These are phyloP conservation scores for Dillenia suffruticosa DNA, from an alignment of 164 flowering plant species.

Conservation along the genomic window DNA sequence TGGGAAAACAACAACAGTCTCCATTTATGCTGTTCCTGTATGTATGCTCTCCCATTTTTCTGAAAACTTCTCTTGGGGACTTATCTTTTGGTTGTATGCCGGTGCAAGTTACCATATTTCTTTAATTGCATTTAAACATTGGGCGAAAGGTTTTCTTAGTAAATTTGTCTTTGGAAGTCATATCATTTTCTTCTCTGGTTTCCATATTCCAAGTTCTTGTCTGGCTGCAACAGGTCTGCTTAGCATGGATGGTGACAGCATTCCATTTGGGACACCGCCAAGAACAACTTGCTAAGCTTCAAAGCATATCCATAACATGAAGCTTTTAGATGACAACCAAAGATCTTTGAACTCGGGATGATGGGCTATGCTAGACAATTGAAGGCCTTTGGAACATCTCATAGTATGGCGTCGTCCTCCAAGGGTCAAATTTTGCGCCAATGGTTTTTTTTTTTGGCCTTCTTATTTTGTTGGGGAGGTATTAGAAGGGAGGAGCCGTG, in stretches of 20 bases:
- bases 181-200: not conserved
- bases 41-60: constrained; percentile 9
- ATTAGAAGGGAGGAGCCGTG: too few relatives aligned
- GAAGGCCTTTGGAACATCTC: too few relatives aligned
- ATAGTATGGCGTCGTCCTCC: too few relatives aligned
- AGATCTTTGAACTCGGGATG: too few relatives aligned
- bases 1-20: constrained; percentile 46
- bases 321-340: not conserved
- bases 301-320: constrained; percentile 19
- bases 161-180: not conserved
- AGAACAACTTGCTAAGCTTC: constrained; percentile 55
- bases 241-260: constrained; percentile 71
- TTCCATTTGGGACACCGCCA: constrained; percentile 72
- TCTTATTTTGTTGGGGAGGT: too few relatives aligned
- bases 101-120: too few relatives aligned
- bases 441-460: too few relatives aligned
- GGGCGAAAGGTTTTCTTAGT: not conserved
- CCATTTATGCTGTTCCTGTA: constrained; percentile 89
- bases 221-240: constrained; percentile 47
- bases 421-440: too few relatives aligned
- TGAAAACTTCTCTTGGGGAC: not conserved
- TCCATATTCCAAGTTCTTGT: not conserved
- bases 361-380: too few relatives aligned
- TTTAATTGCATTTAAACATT: not conserved
- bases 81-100: too few relatives aligned